phyloP scores from a whole-genome alignment of 257 asterid genomes.

The Solanum chilense region DNA sequence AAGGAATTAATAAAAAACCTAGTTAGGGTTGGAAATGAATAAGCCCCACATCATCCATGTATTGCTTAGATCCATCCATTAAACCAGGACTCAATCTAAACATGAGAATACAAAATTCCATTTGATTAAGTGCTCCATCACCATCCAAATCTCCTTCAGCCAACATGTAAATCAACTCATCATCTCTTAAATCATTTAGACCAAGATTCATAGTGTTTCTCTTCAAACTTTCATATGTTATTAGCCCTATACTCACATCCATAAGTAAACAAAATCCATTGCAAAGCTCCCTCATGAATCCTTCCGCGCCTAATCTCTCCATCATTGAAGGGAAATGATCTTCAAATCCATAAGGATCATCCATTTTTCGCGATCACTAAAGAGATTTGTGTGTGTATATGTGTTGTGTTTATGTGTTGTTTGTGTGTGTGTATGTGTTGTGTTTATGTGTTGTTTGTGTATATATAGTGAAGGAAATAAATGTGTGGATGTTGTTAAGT shows the following conservation, averaged over 20 bases:
- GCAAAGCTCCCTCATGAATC: slow-evolving; percentile 26
- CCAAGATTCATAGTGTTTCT: slow-evolving; percentile 20
- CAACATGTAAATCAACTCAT: slow-evolving; percentile 22
- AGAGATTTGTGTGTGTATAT: background rate
- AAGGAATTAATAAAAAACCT: background rate
- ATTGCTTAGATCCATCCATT: slow-evolving; percentile 8
- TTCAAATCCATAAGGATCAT: slow-evolving; percentile 8
- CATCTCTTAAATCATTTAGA: slow-evolving; percentile 20
- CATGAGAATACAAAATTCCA: slow-evolving; percentile 34
- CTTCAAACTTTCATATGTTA: slow-evolving; percentile 30
- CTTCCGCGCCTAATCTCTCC: slow-evolving; percentile 16
- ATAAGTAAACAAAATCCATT: slow-evolving; percentile 20
- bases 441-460: background rate
- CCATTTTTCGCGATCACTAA: background rate
- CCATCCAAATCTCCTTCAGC: slow-evolving; percentile 34
- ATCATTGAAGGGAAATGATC: slow-evolving; percentile 28
- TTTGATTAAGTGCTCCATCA: slow-evolving; percentile 32
- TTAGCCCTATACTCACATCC: slow-evolving; percentile 23
- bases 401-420: background rate
- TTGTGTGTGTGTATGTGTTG: background rate
- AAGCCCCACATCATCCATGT: slow-evolving; percentile 7
- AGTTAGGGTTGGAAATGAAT: background rate
- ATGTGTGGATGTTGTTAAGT: background rate
- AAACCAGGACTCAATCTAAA: slow-evolving; percentile 26
- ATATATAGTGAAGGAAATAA: background rate